Evolutionary conservation across 2,329 filamentous ascomycete genomes (phyloP).

Genomic region (Fusarium torreyae): DNA sequence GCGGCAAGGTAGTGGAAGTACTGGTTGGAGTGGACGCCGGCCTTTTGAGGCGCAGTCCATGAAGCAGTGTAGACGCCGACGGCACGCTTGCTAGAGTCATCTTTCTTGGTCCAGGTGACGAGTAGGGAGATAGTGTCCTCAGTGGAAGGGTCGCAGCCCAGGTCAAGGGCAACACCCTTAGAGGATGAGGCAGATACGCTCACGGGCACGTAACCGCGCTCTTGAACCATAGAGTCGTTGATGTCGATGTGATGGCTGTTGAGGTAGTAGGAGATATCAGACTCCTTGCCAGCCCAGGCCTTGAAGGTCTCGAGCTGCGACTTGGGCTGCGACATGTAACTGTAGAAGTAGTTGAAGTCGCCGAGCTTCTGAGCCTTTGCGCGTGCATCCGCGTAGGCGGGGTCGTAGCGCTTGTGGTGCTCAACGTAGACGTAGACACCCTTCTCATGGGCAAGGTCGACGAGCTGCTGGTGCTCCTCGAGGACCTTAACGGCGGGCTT

Average conservation of each 20-base stretch:
- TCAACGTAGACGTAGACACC: conserved; percentile 93
- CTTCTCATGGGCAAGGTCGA: conserved; percentile 79
- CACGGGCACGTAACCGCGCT: conserved; percentile 79
- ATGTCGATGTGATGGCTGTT: conserved; percentile 96
- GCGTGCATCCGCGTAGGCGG: conserved; percentile 90
- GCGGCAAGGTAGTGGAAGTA: conserved; percentile 95
- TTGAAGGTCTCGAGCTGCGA: conserved; percentile 94
- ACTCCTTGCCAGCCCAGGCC: conserved; percentile 92
- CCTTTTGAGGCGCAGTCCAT: conserved; percentile 93
- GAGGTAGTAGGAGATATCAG: conserved; percentile 95
- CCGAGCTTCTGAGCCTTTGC: conserved; percentile 83
- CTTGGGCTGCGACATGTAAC: conserved; percentile 95
- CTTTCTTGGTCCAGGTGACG: conserved; percentile 87
- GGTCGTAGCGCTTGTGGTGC: conserved; percentile 97
- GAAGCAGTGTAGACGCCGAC: conserved; percentile 94
- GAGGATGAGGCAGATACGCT: conserved; percentile 84
- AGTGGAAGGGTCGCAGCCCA: conserved; percentile 85
- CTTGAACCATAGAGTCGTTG: conserved; percentile 89
- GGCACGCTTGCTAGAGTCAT: conserved; percentile 77
- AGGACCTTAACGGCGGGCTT: conserved; percentile 93
- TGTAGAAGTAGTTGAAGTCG: conserved; percentile 99
- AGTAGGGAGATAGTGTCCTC: conserved; percentile 95
- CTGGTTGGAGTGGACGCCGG: conserved; percentile 96
- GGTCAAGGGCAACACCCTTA: conserved; percentile 81
- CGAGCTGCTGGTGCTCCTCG: conserved; percentile 81